Base-by-base conservation (phyloP, 257 asterid genomes). In the Penstemon davidsonii region DNA sequence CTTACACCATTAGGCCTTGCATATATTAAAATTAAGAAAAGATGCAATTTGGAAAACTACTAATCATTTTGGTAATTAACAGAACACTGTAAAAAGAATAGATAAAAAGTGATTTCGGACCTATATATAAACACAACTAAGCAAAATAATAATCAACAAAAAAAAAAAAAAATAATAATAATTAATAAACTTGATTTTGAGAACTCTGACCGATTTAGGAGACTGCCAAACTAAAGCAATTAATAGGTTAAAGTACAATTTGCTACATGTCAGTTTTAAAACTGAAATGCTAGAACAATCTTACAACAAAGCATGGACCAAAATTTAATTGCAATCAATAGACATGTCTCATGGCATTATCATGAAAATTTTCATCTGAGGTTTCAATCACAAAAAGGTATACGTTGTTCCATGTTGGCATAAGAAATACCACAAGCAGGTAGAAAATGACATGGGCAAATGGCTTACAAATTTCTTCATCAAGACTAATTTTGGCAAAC, bases 381-480 rank as follows among this genome's bases (percentile, higher is more conserved):
- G 57, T 67, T 64, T 33, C 52, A 49, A 38, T 51, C 62, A 70
- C 68, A 61, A 61, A 42, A 41, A 41, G 33, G 33, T 25, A 2
- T n/a, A n/a, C n/a, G 57, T 40, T 51, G 57, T 19, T 42, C 47
- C n/a, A 62, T 43, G 70, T 71, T 64, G 72, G 64, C 64, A 58
- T 2, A 56, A 55, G 36, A 41, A 47, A 4, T 59, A 50, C 64
- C 73, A 57, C 68, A 65, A 50, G 43, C 56, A 59, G 45, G 49
- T 70, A 44, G 73, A 76, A 71, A 76, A 61, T 76, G 81, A 71
- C 77, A 54, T 15, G 69, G 65, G 64, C 69, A 62, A 72, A 15
- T 15, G 18, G 18, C 18, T 15, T 15, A 15, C 18, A 15, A 15
- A 63, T 68, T 55, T 39, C 39, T 47, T 56, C 61, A 55, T 43